Base-by-base conservation (phyloP, 2,329 filamentous ascomycete species). In the Claviceps arundinis region DNA sequence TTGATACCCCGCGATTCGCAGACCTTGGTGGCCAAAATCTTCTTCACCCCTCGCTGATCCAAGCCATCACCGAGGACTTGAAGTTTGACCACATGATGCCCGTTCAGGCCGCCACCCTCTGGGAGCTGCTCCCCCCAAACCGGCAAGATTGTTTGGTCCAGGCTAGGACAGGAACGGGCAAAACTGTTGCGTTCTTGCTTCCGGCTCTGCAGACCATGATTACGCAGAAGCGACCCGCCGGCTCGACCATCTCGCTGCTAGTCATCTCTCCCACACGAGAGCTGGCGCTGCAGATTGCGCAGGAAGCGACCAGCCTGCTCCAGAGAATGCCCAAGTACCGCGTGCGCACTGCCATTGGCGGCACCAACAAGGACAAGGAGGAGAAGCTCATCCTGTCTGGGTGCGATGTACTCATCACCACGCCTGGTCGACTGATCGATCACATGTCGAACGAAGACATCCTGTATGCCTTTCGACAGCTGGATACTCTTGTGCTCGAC, bases 131-230 rank as follows among this genome's bases (percentile, higher is more conserved):
- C 11, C 68, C 70, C n/a, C 69, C 69, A 0, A 66, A 66, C 49
- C 66, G 69, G 26, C 64, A 60, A 50, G 76, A 78, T 61, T 71
- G 81, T 54, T 72, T 94, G 54, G 88, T 87, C 6, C 88, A 93
- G 67, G 88, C 88, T 50, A 90, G 86, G 71, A 94, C 88, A 1
- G 88, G 88, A 58, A 94, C 89, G 0, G 88, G 88, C 59, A 94
- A 94, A 70, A 94, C 88, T 0, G 68, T 93, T 52, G 88, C 85
- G 47, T 94, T 94, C 69, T 74, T 94, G 38, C 71, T 93, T 3
- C 89, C 88, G n/a, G 77, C 87, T n/a, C 70, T 94, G 38, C 85
- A 93, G 65, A 85, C 80, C 54, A 83, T 93, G 61, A 72, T 91
- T 59, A 68, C 67, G 48, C 66, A 65, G 53, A 65, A 65, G 51